Conservation (phyloP, 441 rosid genomes). For the Arabidopsis hybrid region DNA sequence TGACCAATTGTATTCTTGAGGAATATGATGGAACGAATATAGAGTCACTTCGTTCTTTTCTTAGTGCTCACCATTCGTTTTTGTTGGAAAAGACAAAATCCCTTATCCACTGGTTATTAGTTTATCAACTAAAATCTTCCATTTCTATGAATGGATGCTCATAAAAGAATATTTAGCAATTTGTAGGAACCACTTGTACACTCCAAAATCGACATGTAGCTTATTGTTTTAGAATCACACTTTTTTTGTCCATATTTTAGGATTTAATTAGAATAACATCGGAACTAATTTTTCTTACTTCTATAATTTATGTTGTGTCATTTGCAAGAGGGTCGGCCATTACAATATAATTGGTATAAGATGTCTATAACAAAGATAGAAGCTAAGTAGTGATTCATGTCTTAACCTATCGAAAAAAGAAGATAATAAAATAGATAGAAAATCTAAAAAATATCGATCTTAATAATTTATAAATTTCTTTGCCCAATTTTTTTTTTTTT, state of each 20-base stretch:
- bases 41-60: constrained; percentile 31
- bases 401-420: neutral
- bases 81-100: constrained; percentile 15
- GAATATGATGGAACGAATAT: constrained; percentile 30
- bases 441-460: neutral
- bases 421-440: neutral
- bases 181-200: neutral
- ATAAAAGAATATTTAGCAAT: constrained; percentile 3
- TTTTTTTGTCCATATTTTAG: neutral
- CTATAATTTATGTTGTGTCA: neutral
- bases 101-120: constrained; percentile 26
- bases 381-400: neutral
- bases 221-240: neutral
- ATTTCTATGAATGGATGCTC: constrained; percentile 32
- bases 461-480: neutral
- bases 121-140: neutral
- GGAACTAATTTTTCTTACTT: neutral
- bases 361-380: neutral
- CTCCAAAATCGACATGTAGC: neutral
- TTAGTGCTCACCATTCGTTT: constrained; percentile 39
- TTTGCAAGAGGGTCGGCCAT: neutral
- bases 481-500: too few species aligned
- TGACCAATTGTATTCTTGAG: constrained; percentile 15
- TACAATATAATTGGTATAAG: constrained; percentile 1
- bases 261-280: neutral